Conservation (phyloP, 2,329 filamentous ascomycete species). For the Talaromyces piceae region DNA sequence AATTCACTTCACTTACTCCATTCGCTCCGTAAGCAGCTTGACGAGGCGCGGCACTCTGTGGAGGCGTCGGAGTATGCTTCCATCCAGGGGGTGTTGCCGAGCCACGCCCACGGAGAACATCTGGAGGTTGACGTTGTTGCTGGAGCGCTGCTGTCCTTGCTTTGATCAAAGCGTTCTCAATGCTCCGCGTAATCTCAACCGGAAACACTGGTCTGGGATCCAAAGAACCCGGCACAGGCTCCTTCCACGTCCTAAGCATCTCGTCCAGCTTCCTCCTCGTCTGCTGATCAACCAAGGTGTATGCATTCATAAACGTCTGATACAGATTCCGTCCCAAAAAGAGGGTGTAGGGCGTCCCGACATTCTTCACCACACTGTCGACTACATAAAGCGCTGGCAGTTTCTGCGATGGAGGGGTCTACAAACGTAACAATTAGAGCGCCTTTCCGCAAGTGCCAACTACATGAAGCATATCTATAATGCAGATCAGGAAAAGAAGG, state of each 20-base stretch:
- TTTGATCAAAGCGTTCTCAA: slow-evolving; percentile 90
- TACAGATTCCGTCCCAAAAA: slow-evolving; percentile 91
- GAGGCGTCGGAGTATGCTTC: slow-evolving; percentile 68
- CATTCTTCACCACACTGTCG: slow-evolving; percentile 97
- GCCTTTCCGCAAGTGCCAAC: slow-evolving; percentile 14
- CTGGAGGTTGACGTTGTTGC: slow-evolving; percentile 44
- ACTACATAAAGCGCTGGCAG: slow-evolving; percentile 94
- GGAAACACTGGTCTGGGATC: slow-evolving; percentile 90
- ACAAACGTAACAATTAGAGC: slow-evolving; percentile 29
- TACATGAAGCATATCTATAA: slow-evolving; percentile 26
- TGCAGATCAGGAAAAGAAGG: slow-evolving; percentile 6
- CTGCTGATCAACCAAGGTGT: slow-evolving; percentile 74
- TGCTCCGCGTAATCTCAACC: slow-evolving; percentile 75
- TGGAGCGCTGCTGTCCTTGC: slow-evolving; percentile 54
- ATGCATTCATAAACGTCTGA: slow-evolving; percentile 93
- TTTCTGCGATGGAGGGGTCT: slow-evolving; percentile 85
- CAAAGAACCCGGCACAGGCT: slow-evolving; percentile 86
- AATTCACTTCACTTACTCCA: slow-evolving; percentile 16
- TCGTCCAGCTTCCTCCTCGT: slow-evolving; percentile 91
- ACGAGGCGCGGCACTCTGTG: slow-evolving; percentile 39
- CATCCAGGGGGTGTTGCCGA: slow-evolving; percentile 52
- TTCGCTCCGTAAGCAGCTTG: slow-evolving; percentile 27
- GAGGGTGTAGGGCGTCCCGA: slow-evolving; percentile 92
- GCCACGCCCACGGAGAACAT: slow-evolving; percentile 46
- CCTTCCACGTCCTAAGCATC: slow-evolving; percentile 97